Conservation (phyloP, 2,329 filamentous ascomycete genomes). For the Sclerotinia minor region DNA sequence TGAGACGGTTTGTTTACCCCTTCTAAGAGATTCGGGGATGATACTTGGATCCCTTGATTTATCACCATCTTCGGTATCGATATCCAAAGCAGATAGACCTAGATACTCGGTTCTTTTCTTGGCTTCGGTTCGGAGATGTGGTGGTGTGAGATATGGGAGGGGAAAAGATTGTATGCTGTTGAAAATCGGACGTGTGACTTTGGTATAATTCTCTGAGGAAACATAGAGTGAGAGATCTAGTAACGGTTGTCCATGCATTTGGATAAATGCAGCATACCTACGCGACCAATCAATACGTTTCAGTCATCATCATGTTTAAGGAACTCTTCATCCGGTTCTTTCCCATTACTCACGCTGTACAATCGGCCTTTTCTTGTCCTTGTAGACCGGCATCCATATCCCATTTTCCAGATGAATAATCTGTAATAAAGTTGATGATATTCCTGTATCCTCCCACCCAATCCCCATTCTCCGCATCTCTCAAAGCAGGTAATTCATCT, state of each 20-base stretch:
- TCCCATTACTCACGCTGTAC: constrained; percentile 47
- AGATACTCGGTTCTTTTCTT: constrained; percentile 68
- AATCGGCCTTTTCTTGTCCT: constrained; percentile 49
- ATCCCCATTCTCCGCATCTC: constrained; percentile 48
- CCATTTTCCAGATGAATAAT: constrained; percentile 49
- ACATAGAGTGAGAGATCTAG: constrained; percentile 87
- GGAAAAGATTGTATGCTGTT: constrained; percentile 80
- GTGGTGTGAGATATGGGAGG: constrained; percentile 82
- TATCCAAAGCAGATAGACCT: constrained; percentile 67
- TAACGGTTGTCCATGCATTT: constrained; percentile 72
- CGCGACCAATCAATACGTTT: constrained; percentile 24
- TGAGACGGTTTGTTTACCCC: constrained; percentile 51
- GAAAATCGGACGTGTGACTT: constrained; percentile 76
- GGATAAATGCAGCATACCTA: constrained; percentile 67
- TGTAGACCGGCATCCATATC: constrained; percentile 48
- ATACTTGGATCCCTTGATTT: constrained; percentile 40
- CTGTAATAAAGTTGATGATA: constrained; percentile 52
- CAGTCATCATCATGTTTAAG: not conserved
- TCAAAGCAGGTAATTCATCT: constrained; percentile 59
- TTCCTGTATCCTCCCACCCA: constrained; percentile 56
- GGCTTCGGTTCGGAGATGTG: constrained; percentile 68
- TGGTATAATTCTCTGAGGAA: constrained; percentile 82
- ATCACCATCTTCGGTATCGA: constrained; percentile 51
- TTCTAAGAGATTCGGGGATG: constrained; percentile 40
- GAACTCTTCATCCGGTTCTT: not conserved